These are phyloP conservation scores for Colletotrichum falcatum DNA, from an alignment of 2,329 filamentous ascomycete genomes.

Conservation along the genomic window DNA sequence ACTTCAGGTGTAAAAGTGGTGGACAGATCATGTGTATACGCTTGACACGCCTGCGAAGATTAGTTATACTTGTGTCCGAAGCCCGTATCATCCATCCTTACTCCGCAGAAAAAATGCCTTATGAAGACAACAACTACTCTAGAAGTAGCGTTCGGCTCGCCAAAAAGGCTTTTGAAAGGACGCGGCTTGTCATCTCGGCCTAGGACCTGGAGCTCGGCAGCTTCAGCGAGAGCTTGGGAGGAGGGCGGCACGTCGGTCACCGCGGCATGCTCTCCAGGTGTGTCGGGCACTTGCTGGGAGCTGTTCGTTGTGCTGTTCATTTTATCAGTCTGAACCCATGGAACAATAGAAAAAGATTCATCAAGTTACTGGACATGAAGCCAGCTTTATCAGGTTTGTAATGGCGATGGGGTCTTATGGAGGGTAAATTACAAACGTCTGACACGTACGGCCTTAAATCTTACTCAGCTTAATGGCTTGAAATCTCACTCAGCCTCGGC, in stretches of 20 bases:
- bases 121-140: conserved; percentile 1
- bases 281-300: not conserved
- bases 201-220: conserved; percentile 3
- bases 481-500: too few species aligned
- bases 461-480: not conserved
- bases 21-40: not conserved
- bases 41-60: not conserved
- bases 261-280: not conserved
- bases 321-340: not conserved
- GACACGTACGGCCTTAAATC: not conserved
- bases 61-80: not conserved
- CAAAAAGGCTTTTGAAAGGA: not conserved
- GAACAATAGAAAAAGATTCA: not conserved
- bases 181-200: not conserved
- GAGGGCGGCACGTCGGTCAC: not conserved
- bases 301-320: not conserved
- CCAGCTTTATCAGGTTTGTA: not conserved
- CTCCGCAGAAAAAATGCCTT: not conserved
- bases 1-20: not conserved
- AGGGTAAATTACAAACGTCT: not conserved
- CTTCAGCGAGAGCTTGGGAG: not conserved
- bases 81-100: not conserved
- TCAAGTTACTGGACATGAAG: not conserved
- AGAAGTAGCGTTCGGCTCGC: not conserved
- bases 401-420: not conserved